Conservation (phyloP, 73 alveolate species). For the Paraurostyla sp. region DNA sequence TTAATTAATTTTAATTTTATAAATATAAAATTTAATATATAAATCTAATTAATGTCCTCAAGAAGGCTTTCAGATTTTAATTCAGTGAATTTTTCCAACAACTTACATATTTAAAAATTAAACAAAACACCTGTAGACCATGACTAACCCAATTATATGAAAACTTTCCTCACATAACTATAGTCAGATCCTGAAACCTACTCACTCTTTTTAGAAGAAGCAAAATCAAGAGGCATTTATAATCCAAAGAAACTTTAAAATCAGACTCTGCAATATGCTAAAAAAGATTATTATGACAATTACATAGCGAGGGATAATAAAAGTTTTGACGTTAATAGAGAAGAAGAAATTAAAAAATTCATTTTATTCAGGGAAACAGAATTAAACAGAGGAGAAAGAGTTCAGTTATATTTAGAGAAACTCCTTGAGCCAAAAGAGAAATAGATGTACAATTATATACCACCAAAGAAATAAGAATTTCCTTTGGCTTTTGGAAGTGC, state of each 20-base stretch:
- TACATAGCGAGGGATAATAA: conserved; percentile 10
- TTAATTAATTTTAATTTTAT: background rate
- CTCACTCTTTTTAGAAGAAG: conserved; percentile 27
- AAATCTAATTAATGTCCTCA: background rate
- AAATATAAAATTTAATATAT: background rate
- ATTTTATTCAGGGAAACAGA: conserved; percentile 34
- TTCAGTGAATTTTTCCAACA: conserved; percentile 5
- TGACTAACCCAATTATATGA: conserved; percentile 34
- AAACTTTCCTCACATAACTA: conserved; percentile 13
- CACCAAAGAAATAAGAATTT: conserved; percentile 3
- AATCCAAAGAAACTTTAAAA: background rate
- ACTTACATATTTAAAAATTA: background rate
- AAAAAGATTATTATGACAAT: conserved; percentile 28
- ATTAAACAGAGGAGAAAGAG: conserved; percentile 7
- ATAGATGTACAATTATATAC: background rate
- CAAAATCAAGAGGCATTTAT: conserved; percentile 22
- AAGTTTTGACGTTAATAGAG: conserved; percentile 34
- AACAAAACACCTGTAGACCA: background rate
- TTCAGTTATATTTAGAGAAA: background rate
- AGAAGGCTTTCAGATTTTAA: conserved; percentile 30
- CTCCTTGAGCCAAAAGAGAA: background rate
- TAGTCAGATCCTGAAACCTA: conserved; percentile 51
- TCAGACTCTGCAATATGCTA: conserved; percentile 48
- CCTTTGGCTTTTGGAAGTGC: conserved; percentile 34
- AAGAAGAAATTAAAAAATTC: conserved; percentile 36